phyloP scores from a whole-genome alignment of 2,329 filamentous ascomycete genomes.

The Aureobasidium zeae region DNA sequence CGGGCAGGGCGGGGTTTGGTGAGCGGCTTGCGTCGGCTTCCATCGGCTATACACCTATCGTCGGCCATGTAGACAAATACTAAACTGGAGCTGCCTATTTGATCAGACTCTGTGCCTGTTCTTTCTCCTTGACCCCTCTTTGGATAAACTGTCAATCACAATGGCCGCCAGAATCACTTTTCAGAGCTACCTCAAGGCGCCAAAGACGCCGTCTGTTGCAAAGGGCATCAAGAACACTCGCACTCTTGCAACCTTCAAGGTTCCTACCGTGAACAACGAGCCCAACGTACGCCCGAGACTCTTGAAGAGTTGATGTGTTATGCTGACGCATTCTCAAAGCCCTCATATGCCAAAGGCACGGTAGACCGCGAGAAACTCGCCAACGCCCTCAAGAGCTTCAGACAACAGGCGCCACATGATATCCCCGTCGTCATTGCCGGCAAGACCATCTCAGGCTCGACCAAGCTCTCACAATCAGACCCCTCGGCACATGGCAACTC shows the following conservation, averaged over 20 bases:
- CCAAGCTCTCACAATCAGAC: constrained; percentile 69
- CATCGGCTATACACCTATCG: too few species aligned
- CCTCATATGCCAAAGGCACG: constrained; percentile 81
- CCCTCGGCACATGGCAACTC: constrained; percentile 68
- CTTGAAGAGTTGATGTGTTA: not conserved
- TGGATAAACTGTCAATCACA: not conserved
- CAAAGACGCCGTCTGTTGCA: constrained; percentile 4
- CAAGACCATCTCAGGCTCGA: constrained; percentile 50
- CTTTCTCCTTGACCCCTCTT: not conserved
- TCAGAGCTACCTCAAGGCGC: constrained; percentile 14
- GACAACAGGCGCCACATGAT: constrained; percentile 60
- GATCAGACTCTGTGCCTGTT: constrained; percentile 6
- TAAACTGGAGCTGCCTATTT: constrained; percentile 9
- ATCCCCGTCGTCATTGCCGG: constrained; percentile 79
- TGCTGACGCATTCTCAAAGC: constrained; percentile 41
- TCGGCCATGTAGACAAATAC: constrained; percentile 3
- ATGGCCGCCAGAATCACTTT: constrained; percentile 15
- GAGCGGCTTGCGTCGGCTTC: too few species aligned
- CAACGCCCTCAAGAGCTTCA: constrained; percentile 60
- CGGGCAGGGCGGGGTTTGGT: too few species aligned
- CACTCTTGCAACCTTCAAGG: constrained; percentile 74
- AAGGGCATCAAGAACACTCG: constrained; percentile 15
- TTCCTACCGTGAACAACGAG: constrained; percentile 81
- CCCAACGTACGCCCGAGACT: constrained; percentile 62
- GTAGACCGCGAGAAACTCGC: constrained; percentile 66